Base-by-base conservation (phyloP, 228 moss, liverwort and hornwort genomes). In the Sphagnum fallax region DNA sequence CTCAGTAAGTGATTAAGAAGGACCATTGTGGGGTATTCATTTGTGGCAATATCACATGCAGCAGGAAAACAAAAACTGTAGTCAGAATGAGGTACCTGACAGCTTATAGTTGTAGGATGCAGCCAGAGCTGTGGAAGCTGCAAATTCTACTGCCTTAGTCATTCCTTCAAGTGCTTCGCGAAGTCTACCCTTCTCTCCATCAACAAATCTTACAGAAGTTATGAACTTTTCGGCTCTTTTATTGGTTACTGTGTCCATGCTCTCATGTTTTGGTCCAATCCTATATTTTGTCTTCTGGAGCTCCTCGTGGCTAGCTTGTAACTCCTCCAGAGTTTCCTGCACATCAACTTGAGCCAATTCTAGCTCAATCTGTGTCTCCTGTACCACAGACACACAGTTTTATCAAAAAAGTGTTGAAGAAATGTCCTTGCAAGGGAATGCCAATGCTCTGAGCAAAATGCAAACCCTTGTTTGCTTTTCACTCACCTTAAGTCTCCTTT, bases 231-330 rank as follows among this genome's bases (percentile, higher is more conserved):
- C 51, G 4, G 3, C 50, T 8, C 10, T 53, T 16, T 16, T 18
- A 15, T 49, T 67, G 0, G 67, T 51, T 67, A 51, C 52, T 52
- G 67, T 16, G 52, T 12, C 52, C 49, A 15, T 52, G 10, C 16
- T 67, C 6, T 52, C 67, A 52, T 15, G 12, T 67, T 67, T 67
- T 10, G 48, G 48, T 8, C 14, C 10, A 48, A 48, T 65, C 49
- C 49, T 50, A 13, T 10, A 48, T 50, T 65, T 65, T 18, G 62
- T 79, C 10, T 67, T 68, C 10, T 69, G 76, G 49, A 83, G 72
- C 13, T 76, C 63, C 10, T 70, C 66, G 4, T 52, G 74, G 63
- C 74, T 47, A 47, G 68, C 57, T 50, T 79, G 71, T 14, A 83
- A 64, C 65, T 50, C 48, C 8, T 4, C 13, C 48, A 65, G 32